Conservation (phyloP, 345 rosid species). For the Arabis alpina region DNA sequence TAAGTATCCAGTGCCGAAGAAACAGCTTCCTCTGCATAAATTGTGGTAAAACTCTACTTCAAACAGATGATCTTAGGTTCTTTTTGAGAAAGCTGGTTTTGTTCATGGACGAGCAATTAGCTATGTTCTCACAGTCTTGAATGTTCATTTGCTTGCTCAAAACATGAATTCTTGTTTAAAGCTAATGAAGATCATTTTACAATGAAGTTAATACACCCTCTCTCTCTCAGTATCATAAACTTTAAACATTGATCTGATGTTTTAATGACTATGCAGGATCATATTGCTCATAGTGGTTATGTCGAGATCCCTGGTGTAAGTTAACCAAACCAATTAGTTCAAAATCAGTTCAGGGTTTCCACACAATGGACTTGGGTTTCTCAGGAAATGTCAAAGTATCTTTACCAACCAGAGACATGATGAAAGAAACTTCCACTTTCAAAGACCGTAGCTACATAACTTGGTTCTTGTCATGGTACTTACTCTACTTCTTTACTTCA, state of each 20-base stretch:
- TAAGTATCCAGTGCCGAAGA: no score
- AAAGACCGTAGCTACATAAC: conserved; percentile 73
- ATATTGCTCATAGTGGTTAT: conserved; percentile 42
- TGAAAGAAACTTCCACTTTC: conserved; percentile 60
- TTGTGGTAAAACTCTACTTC: no score
- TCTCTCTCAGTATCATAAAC: not conserved
- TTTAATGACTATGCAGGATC: conserved; percentile 35
- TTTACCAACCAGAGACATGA: conserved; percentile 75
- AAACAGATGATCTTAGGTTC: no score
- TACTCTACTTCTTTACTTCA: not conserved
- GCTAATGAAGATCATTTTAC: not conserved
- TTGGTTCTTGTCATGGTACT: conserved; percentile 89
- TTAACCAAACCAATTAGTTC: conserved; percentile 1
- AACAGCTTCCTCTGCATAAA: no score
- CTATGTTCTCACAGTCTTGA: no score
- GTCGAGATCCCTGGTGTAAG: conserved; percentile 39
- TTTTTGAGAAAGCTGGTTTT: no score
- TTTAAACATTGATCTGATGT: conserved; percentile 27
- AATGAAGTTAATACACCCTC: conserved; percentile 10
- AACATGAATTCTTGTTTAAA: no score
- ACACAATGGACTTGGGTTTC: not conserved
- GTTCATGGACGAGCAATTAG: no score
- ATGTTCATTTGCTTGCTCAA: no score
- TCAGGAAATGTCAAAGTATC: conserved; percentile 38
- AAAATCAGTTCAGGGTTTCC: not conserved